Evolutionary conservation across 2,329 filamentous ascomycete species (phyloP), one percentile per base, ranked within the genome.

Genomic region (Helotiales sp.): DNA sequence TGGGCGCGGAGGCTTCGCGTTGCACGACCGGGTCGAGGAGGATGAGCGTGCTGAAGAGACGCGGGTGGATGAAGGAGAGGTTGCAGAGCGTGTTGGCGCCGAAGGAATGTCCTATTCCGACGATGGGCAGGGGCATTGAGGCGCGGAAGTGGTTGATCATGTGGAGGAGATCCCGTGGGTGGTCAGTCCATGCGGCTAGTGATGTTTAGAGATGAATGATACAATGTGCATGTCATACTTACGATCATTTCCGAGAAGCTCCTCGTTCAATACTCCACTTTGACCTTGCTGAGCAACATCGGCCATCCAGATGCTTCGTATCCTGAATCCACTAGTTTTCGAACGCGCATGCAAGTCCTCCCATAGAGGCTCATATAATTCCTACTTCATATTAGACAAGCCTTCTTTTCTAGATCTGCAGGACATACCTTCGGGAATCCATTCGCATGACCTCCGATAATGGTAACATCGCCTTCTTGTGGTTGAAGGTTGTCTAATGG

Each of bases 311-410:
- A 98, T 94, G 69, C 87, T 84, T 65, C 93, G 87, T 73, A 98
- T 92, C 1, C 85, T 84, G 73, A 96, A 87, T 20, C 88, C 89
- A 64, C 84, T 81, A 15, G 79, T 77, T 71, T 85, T 84, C 6
- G 89, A 82, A 20, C 83, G 81, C 20, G 83, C 79, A 72, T 91
- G 82, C 1, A 97, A 82, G 61, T 97, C 93, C 67, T 95, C 92
- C 91, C 93, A 97, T 0, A 97, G 82, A 0, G 95, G 92, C 75
- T 97, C 94, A 76, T 97, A 97, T 1, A 97, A 80, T 82, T 98
- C 95, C 91, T 93, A 64, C 1, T 60, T 50, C 13, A 28, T 20
- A 26, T 55, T 32, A 68, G 57, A 28, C 60, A 15, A 22, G 34
- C 20, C 52, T 52, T 6, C 58, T 6, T 13, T 28, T 32, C 11